These are phyloP conservation scores for Nothophaeocryptopus gaeumannii DNA, from an alignment of 2,329 filamentous ascomycete species.

Conservation along the genomic window DNA sequence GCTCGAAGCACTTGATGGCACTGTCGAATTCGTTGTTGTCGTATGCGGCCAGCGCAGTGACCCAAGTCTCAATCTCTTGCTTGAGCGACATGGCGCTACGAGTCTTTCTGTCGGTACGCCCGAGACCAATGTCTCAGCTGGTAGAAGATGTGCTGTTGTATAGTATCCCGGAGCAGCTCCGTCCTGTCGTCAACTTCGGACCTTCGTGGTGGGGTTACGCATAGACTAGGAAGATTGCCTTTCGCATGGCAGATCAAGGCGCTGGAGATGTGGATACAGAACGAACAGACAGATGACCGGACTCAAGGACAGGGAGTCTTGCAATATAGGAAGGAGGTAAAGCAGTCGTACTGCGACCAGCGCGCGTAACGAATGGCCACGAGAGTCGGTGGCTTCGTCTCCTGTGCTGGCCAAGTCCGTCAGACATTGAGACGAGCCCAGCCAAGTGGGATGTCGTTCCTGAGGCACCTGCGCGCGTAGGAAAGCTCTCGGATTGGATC, in stretches of 20 bases:
- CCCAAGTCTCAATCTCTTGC: slow-evolving; percentile 98
- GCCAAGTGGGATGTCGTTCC: slow-evolving; percentile 6
- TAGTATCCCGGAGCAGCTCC: slow-evolving; percentile 13
- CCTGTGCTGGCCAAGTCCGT: slow-evolving; percentile 7
- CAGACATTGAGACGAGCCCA: slow-evolving; percentile 11
- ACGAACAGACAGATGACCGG: slow-evolving; percentile 11
- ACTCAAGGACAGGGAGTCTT: slow-evolving; percentile 18
- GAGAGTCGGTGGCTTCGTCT: slow-evolving; percentile 17
- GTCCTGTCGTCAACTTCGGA: slow-evolving; percentile 13
- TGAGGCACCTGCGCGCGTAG: too few species aligned
- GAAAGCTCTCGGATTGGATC: slow-evolving; percentile 8
- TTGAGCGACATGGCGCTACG: slow-evolving; percentile 47
- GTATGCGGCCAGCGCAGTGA: slow-evolving; percentile 83
- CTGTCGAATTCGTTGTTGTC: slow-evolving; percentile 98
- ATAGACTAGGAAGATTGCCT: slow-evolving; percentile 9
- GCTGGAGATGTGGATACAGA: slow-evolving; percentile 2
- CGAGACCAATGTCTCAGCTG: not conserved
- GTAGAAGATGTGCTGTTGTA: not conserved
- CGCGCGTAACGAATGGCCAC: slow-evolving; percentile 29
- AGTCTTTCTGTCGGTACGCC: not conserved
- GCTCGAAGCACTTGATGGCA: slow-evolving; percentile 76
- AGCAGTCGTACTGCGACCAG: slow-evolving; percentile 3
- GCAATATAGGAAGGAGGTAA: slow-evolving; percentile 16
- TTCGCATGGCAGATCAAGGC: slow-evolving; percentile 21
- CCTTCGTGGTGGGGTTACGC: slow-evolving; percentile 17